These are phyloP conservation scores for Carex parvula DNA, from an alignment of 176 grass and related monocot species.

Conservation along the genomic window DNA sequence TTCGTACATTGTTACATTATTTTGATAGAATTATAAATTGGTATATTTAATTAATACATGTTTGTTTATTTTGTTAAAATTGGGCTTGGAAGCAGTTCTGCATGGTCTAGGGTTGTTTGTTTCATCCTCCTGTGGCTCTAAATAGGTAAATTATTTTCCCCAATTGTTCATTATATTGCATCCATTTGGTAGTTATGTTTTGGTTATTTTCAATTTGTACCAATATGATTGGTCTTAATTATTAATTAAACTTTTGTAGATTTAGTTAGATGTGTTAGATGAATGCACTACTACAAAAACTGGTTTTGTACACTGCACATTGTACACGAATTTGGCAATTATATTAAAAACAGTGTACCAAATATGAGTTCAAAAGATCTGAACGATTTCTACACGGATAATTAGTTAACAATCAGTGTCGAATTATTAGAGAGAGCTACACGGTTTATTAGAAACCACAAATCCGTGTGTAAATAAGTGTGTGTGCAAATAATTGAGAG, in stretches of 20 bases:
- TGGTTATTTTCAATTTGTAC: neutral
- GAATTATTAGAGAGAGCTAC: too few species aligned
- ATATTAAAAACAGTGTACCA: too few species aligned
- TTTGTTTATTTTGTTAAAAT: neutral
- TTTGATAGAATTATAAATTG: neutral
- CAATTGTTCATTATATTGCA: neutral
- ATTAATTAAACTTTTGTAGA: neutral
- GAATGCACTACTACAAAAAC: neutral
- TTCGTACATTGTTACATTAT: neutral
- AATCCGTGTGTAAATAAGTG: too few species aligned
- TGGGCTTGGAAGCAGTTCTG: neutral
- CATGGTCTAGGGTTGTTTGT: neutral
- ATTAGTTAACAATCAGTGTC: too few species aligned
- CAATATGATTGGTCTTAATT: neutral
- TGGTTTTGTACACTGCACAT: too few species aligned
- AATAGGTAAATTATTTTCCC: neutral
- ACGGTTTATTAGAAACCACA: too few species aligned
- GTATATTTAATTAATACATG: neutral
- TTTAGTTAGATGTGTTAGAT: slow-evolving; percentile 13
- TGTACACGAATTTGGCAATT: too few species aligned
- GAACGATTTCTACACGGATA: too few species aligned
- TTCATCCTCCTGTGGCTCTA: neutral
- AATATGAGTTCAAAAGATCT: too few species aligned
- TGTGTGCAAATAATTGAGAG: too few species aligned
- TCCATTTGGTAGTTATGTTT: slow-evolving; percentile 3